Evolutionary conservation across 805 yeast genomes (phyloP).

Genomic region (Hanseniaspora meyeri): DNA sequence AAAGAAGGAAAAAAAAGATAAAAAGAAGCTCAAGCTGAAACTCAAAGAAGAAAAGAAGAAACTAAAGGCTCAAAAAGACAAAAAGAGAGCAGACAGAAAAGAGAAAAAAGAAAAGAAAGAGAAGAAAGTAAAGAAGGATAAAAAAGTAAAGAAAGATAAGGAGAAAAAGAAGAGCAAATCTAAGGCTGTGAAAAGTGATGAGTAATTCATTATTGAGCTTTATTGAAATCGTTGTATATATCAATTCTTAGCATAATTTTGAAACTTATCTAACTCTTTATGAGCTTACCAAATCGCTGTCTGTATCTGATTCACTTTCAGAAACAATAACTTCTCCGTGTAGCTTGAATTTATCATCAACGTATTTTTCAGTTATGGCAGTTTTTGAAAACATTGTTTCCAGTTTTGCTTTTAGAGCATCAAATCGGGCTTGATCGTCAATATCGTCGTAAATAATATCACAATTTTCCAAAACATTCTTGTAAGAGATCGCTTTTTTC

Average conservation of each 20-base stretch:
- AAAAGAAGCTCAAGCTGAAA: slow-evolving; percentile 17
- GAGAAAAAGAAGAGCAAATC: slow-evolving; percentile 15
- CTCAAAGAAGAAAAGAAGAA: slow-evolving; percentile 16
- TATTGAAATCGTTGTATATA: no score
- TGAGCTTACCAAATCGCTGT: background rate
- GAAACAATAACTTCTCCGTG: slow-evolving; percentile 10
- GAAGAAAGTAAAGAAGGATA: slow-evolving; percentile 12
- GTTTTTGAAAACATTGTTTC: slow-evolving; percentile 3
- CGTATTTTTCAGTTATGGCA: background rate
- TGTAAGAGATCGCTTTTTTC: background rate
- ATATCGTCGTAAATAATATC: slow-evolving; percentile 2
- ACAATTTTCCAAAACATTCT: background rate
- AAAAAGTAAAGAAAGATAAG: slow-evolving; percentile 10
- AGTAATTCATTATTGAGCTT: slow-evolving; percentile 15
- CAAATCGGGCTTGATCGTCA: background rate
- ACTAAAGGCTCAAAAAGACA: slow-evolving; percentile 15
- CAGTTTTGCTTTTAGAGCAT: background rate
- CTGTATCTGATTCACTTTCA: background rate
- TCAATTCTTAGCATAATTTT: background rate
- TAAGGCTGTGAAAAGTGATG: slow-evolving; percentile 19
- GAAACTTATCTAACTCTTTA: background rate
- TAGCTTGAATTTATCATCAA: background rate
- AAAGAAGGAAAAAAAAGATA: slow-evolving; percentile 15
- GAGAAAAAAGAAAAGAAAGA: slow-evolving; percentile 14
- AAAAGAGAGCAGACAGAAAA: slow-evolving; percentile 17